phyloP scores from a whole-genome alignment of 2,329 filamentous ascomycete genomes.

The Sordariomycetes sp. region DNA sequence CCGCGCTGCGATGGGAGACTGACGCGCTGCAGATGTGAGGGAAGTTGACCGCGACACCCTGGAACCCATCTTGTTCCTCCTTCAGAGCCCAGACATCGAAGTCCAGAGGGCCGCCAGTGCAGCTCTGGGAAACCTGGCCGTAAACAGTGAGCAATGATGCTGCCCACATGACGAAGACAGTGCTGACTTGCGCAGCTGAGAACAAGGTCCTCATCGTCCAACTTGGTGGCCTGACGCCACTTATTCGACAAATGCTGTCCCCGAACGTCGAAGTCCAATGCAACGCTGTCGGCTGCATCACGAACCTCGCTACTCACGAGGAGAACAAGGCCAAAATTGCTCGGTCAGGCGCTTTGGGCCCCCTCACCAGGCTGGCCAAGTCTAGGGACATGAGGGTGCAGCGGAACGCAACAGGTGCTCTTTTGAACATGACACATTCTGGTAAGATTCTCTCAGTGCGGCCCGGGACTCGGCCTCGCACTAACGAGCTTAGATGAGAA shows the following conservation, averaged over 20 bases:
- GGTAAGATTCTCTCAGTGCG: constrained; percentile 46
- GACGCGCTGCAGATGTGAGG: constrained; percentile 64
- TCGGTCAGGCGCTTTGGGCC: constrained; percentile 82
- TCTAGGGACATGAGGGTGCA: constrained; percentile 98
- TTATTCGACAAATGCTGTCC: constrained; percentile 98
- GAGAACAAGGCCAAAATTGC: constrained; percentile 99
- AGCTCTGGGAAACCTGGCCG: constrained; percentile 88
- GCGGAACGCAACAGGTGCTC: constrained; percentile 88
- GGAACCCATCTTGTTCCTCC: constrained; percentile 88
- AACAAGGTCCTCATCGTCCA: constrained; percentile 97
- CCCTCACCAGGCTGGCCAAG: constrained; percentile 85
- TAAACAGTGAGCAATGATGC: constrained; percentile 67
- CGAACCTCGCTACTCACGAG: constrained; percentile 94
- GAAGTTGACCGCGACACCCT: constrained; percentile 93
- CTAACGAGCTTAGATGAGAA: constrained; percentile 66
- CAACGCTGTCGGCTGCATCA: constrained; percentile 98
- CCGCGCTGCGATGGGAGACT: background rate
- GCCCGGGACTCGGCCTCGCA: background rate
- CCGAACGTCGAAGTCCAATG: constrained; percentile 97
- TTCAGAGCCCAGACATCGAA: constrained; percentile 93
- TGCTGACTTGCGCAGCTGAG: constrained; percentile 58
- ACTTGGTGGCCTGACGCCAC: constrained; percentile 77
- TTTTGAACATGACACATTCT: constrained; percentile 99
- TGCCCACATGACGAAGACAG: background rate
- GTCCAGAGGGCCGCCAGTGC: constrained; percentile 95